Evolutionary conservation across 106 monocot species (phyloP).

Genomic region (Posidonia australis): DNA sequence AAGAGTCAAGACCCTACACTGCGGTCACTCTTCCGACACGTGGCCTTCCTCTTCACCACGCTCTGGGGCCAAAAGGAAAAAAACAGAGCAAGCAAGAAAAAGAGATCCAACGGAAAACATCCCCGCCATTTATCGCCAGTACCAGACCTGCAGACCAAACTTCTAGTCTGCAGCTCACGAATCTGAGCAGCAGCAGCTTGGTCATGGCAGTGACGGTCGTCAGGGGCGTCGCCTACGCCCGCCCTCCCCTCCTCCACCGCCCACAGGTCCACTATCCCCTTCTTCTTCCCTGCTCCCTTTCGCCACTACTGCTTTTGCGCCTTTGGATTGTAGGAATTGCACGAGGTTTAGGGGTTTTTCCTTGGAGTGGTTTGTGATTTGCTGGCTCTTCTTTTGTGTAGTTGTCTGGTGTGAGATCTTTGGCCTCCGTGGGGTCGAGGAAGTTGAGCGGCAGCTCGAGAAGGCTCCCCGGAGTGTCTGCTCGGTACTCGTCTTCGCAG

Average conservation of each 20-base stretch:
- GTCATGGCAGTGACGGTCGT: not conserved
- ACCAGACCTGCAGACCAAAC: too few relatives aligned
- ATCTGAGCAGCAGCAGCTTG: not conserved
- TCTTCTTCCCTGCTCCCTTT: not conserved
- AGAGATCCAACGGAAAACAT: too few relatives aligned
- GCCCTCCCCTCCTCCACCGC: not conserved
- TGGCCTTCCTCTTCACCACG: too few relatives aligned
- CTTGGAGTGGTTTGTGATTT: not conserved
- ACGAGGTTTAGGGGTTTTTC: not conserved
- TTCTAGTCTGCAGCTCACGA: not conserved
- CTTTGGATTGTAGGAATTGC: not conserved
- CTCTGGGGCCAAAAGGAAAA: too few relatives aligned
- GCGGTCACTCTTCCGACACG: too few relatives aligned
- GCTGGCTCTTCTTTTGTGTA: not conserved
- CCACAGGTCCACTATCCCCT: slow-evolving; percentile 1
- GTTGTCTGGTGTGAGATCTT: slow-evolving; percentile 1
- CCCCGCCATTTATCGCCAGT: not conserved
- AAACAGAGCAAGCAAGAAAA: too few relatives aligned
- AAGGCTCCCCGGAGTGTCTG: slow-evolving; percentile 18
- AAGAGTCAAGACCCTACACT: too few relatives aligned
- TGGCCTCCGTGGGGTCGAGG: slow-evolving; percentile 1
- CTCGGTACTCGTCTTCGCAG: slow-evolving; percentile 53
- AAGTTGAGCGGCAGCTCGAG: slow-evolving; percentile 7
- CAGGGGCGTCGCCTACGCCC: slow-evolving; percentile 1
- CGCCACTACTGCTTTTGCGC: not conserved